phyloP scores from a whole-genome alignment of 2,329 filamentous ascomycete species.

The Botryotinia globosa region DNA sequence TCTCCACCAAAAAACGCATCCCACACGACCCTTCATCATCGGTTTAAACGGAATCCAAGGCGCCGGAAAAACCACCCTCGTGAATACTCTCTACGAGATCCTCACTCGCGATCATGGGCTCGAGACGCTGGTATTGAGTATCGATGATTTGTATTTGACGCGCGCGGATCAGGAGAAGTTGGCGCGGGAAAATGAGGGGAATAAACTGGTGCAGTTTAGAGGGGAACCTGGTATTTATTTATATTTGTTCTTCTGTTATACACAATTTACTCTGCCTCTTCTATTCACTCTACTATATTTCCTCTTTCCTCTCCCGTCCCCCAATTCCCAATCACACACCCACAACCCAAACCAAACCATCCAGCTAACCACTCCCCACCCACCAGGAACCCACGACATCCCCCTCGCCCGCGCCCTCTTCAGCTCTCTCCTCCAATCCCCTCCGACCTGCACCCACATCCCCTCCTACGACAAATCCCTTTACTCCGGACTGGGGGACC shows the following conservation, averaged over 20 bases:
- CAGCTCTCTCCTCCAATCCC: slow-evolving; percentile 47
- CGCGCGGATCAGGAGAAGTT: slow-evolving; percentile 55
- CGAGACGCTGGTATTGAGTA: slow-evolving; percentile 56
- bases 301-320: not conserved
- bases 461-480: slow-evolving; percentile 67
- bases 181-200: slow-evolving; percentile 51
- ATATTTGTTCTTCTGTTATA: too few relatives aligned
- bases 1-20: slow-evolving; percentile 44
- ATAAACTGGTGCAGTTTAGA: slow-evolving; percentile 62
- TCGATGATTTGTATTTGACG: slow-evolving; percentile 69
- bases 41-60: slow-evolving; percentile 91
- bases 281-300: not conserved
- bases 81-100: slow-evolving; percentile 59
- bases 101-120: slow-evolving; percentile 52
- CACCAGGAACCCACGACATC: slow-evolving; percentile 58
- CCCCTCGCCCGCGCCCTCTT: slow-evolving; percentile 54
- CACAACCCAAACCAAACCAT: too few relatives aligned
- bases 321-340: not conserved
- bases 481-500: slow-evolving; percentile 62
- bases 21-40: slow-evolving; percentile 67
- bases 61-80: slow-evolving; percentile 87
- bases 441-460: slow-evolving; percentile 45
- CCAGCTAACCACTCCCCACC: slow-evolving; percentile 49
- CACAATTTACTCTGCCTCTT: not conserved
- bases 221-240: slow-evolving; percentile 57